Percentiles rank a stretch among this genome's conserved stretches.
phyloP scores from a whole-genome alignment of 2,329 filamentous ascomycete species.

The Phymatotrichopsis omnivora region DNA sequence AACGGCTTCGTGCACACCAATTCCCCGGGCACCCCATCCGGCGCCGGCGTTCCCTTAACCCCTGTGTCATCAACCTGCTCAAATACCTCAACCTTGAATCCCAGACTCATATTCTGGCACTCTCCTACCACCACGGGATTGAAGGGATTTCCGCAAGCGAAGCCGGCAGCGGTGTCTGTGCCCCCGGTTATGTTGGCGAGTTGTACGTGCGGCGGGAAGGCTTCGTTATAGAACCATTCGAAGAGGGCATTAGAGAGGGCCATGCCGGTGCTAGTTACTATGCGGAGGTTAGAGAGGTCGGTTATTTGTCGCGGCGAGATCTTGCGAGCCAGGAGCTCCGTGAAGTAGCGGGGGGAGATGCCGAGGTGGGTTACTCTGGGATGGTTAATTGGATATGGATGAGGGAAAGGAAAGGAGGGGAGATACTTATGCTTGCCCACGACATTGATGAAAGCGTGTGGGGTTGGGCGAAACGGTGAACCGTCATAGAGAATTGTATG shows the following conservation, averaged over 20 bases:
- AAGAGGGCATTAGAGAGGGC: slow-evolving; percentile 67
- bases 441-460: slow-evolving; percentile 52
- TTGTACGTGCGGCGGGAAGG: slow-evolving; percentile 57
- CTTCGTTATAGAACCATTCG: slow-evolving; percentile 67
- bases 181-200: slow-evolving; percentile 67
- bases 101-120: slow-evolving; percentile 45
- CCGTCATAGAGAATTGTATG: slow-evolving; percentile 69
- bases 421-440: slow-evolving; percentile 51
- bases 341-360: slow-evolving; percentile 65
- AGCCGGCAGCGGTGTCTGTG: slow-evolving; percentile 64
- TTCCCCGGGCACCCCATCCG: slow-evolving; percentile 58
- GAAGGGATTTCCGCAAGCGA: slow-evolving; percentile 54
- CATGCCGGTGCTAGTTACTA: slow-evolving; percentile 69
- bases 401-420: too few species aligned
- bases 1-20: slow-evolving; percentile 61
- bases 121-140: slow-evolving; percentile 54
- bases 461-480: slow-evolving; percentile 64
- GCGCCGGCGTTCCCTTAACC: slow-evolving; percentile 39
- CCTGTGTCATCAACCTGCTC: slow-evolving; percentile 49
- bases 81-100: slow-evolving; percentile 43
- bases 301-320: slow-evolving; percentile 52
- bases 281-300: slow-evolving; percentile 51
- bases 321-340: slow-evolving; percentile 56
- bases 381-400: too few species aligned
- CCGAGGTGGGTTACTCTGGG: slow-evolving; percentile 63